A percentile compares a stretch with the other conserved stretches of the same genome.
Evolutionary conservation across 2,329 filamentous ascomycete species (phyloP).

Genomic region (Pyrenophora seminiperda): DNA sequence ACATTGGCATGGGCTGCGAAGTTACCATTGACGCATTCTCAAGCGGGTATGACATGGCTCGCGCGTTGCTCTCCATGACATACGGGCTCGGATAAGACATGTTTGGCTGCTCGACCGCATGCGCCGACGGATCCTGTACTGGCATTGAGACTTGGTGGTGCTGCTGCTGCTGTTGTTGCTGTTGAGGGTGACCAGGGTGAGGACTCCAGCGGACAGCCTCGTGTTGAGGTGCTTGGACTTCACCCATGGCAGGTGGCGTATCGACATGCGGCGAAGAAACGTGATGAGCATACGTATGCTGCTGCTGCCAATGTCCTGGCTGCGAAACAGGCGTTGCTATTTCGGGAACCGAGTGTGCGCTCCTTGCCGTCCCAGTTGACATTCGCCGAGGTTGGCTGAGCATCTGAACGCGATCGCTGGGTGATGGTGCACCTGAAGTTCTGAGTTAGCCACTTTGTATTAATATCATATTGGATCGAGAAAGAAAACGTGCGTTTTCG

Average conservation of each 20-base stretch:
- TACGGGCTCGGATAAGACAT: slow-evolving; percentile 47
- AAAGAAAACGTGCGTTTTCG: slow-evolving; percentile 11
- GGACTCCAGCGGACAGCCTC: slow-evolving; percentile 43
- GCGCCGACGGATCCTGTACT: slow-evolving; percentile 40
- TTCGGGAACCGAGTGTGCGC: slow-evolving; percentile 45
- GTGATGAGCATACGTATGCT: slow-evolving; percentile 41
- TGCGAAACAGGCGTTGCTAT: slow-evolving; percentile 46
- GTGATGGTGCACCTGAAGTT: slow-evolving; percentile 43
- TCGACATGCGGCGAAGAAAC: slow-evolving; percentile 46
- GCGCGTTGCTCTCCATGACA: slow-evolving; percentile 45
- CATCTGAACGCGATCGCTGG: slow-evolving; percentile 48
- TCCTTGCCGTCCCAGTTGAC: slow-evolving; percentile 47
- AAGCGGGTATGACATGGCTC: slow-evolving; percentile 49
- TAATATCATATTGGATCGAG: slow-evolving; percentile 24
- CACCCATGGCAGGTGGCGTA: slow-evolving; percentile 34
- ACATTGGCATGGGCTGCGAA: slow-evolving; percentile 46
- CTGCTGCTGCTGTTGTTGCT: slow-evolving; percentile 41
- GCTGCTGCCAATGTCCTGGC: slow-evolving; percentile 45
- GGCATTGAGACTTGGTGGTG: slow-evolving; percentile 43
- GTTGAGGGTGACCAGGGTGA: slow-evolving; percentile 42
- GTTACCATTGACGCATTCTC: slow-evolving; percentile 45
- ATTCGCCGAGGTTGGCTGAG: slow-evolving; percentile 46
- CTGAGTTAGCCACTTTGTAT: slow-evolving; percentile 27
- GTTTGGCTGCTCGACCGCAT: slow-evolving; percentile 36
- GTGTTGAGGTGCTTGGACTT: slow-evolving; percentile 35